Base-by-base conservation (phyloP, 805 yeast genomes). In the Metschnikowia chrysomelidarum region DNA sequence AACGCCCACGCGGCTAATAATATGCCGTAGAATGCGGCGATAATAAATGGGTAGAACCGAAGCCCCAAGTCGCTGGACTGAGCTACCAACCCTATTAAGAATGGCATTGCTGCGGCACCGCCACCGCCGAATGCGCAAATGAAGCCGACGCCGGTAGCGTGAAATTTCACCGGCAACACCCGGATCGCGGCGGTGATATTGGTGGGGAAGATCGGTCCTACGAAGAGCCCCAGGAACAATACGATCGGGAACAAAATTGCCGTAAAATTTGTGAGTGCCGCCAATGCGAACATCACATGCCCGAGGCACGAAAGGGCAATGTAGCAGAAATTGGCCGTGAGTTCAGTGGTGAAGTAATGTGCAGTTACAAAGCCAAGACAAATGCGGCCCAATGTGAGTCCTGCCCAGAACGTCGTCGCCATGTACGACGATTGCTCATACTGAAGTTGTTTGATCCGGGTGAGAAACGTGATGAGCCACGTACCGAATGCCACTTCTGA, bases 121-220 rank as follows among this genome's bases (percentile, higher is more conserved):
- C 81, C 76, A 3, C 93, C 89, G 5, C 94, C 95, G 41, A 85
- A 54, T 0, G 93, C 88, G 37, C 88, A 79, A 14, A 82, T 76
- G 35, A 83, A 66, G 0, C 95, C 89, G 7, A 87, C 71, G 1
- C 87, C 89, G 12, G 76, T 59, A 7, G 83, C 74, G 34, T 82
- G 83, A 34, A 73, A 60, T 25, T 67, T 69, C 18, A 62, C 57
- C 0, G 95, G 95, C 27, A 87, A 55, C 2, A 78, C 62, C 36
- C 78, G 76, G 29, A 83, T 57, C 1, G 87, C 70, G 7, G 81
- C 73, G 10, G 82, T 75, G 32, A 83, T 77, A 0, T 84, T 75
- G 5, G 89, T 79, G 1, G 94, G 88, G 57, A 67, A 75, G 7
- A 73, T 57, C 7, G 80, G 80, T 6, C 80, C 81, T 7, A 73